phyloP scores from a whole-genome alignment of 1,284 basidiomycete genomes.

The Moniliella sp. region DNA sequence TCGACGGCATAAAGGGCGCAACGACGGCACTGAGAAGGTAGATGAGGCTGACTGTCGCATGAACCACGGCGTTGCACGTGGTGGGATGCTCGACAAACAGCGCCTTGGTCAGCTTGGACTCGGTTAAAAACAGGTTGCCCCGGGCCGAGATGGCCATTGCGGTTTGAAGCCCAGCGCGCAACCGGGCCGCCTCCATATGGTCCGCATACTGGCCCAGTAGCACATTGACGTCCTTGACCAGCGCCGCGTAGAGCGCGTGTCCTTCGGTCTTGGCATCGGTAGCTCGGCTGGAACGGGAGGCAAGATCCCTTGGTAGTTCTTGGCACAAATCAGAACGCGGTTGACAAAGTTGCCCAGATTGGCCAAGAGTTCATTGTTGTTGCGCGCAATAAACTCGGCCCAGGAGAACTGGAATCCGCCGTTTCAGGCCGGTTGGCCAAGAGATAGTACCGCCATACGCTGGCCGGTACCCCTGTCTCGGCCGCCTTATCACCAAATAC shows the following conservation, averaged over 20 bases:
- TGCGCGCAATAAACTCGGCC: conserved; percentile 77
- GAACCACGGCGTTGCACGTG: conserved; percentile 70
- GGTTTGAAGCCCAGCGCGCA: conserved; percentile 62
- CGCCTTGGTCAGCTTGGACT: conserved; percentile 76
- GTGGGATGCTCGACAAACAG: conserved; percentile 58
- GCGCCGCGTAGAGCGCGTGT: conserved; percentile 26
- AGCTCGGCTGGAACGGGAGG: conserved; percentile 38
- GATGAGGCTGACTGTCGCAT: conserved; percentile 72
- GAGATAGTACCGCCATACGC: conserved; percentile 93
- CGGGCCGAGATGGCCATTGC: conserved; percentile 74
- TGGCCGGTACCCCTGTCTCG: conserved; percentile 72
- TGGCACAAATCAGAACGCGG: conserved; percentile 72
- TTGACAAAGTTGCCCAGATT: conserved; percentile 99
- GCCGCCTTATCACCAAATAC: conserved; percentile 88
- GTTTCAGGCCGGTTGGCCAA: conserved; percentile 79
- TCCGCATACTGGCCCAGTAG: conserved; percentile 62
- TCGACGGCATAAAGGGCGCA: conserved; percentile 90
- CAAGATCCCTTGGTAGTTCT: conserved; percentile 59
- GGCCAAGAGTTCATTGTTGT: conserved; percentile 81
- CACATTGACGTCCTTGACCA: conserved; percentile 58
- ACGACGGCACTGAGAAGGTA: conserved; percentile 65
- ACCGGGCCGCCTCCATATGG: conserved; percentile 72
- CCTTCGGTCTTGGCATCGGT: conserved; percentile 5
- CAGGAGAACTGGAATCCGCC: conserved; percentile 87
- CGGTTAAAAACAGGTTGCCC: conserved; percentile 85